phyloP scores from a whole-genome alignment of 2,329 filamentous ascomycete genomes.

The Penicillium glabrum region DNA sequence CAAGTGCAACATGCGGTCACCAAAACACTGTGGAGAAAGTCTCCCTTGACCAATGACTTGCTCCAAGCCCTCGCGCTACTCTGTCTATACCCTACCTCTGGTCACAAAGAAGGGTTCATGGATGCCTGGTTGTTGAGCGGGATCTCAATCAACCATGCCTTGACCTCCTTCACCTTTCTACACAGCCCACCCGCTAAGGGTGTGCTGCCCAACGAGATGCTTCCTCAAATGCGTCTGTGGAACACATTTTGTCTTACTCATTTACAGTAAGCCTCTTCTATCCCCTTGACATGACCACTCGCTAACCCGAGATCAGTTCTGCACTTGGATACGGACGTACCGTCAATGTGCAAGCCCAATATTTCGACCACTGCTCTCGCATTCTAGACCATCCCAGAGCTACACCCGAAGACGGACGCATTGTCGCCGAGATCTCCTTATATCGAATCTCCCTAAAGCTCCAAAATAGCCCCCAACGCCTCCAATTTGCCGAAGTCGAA shows the following conservation, averaged over 20 bases:
- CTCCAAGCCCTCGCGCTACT: slow-evolving; percentile 34
- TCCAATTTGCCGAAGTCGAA: slow-evolving; percentile 27
- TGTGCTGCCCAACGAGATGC: slow-evolving; percentile 28
- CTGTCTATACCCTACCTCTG: slow-evolving; percentile 32
- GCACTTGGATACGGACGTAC: slow-evolving; percentile 33
- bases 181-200: slow-evolving; percentile 19
- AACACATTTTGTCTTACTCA: slow-evolving; percentile 36
- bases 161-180: slow-evolving; percentile 22
- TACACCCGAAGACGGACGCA: slow-evolving; percentile 29
- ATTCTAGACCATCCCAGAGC: slow-evolving; percentile 32
- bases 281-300: background rate
- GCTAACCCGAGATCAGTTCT: slow-evolving; percentile 21
- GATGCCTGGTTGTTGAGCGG: slow-evolving; percentile 39
- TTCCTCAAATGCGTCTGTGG: slow-evolving; percentile 33
- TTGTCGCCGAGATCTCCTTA: slow-evolving; percentile 35
- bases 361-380: slow-evolving; percentile 31
- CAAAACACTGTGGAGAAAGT: slow-evolving; percentile 30
- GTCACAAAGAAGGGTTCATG: slow-evolving; percentile 34
- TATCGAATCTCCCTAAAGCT: slow-evolving; percentile 31
- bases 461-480: slow-evolving; percentile 25
- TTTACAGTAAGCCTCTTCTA: slow-evolving; percentile 28
- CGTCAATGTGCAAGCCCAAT: slow-evolving; percentile 29
- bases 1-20: slow-evolving; percentile 33
- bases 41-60: slow-evolving; percentile 30
- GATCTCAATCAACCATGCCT: slow-evolving; percentile 37